Conservation (phyloP, 2,329 filamentous ascomycete species). For the Meredithiella fracta region DNA sequence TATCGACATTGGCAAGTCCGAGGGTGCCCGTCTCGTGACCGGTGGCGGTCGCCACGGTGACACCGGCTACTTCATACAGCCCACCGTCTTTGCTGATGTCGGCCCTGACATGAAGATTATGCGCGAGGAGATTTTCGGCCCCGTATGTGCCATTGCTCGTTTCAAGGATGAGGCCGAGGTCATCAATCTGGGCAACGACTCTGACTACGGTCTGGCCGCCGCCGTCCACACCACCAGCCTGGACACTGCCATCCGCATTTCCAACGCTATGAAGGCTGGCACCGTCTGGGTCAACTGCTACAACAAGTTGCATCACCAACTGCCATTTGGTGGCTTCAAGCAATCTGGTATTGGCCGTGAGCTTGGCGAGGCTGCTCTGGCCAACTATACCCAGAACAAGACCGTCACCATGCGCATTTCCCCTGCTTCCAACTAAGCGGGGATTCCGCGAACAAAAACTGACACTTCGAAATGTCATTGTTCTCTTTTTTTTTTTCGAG, state of each 20-base stretch:
- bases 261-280: constrained; percentile 39
- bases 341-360: constrained; percentile 16
- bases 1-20: constrained; percentile 29
- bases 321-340: constrained; percentile 18
- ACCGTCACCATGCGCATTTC: constrained; percentile 16
- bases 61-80: constrained; percentile 23
- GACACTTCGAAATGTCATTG: neutral
- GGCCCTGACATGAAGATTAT: constrained; percentile 28
- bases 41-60: constrained; percentile 18
- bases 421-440: neutral
- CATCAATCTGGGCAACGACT: constrained; percentile 24
- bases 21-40: constrained; percentile 20
- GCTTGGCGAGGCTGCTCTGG: constrained; percentile 15
- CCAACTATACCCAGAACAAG: constrained; percentile 17
- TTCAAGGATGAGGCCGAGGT: constrained; percentile 23
- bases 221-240: constrained; percentile 41
- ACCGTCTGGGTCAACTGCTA: constrained; percentile 43
- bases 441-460: neutral
- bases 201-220: constrained; percentile 37
- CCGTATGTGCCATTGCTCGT: constrained; percentile 40
- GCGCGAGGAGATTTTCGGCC: constrained; percentile 48
- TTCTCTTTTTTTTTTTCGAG: constrained; percentile 2
- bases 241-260: constrained; percentile 27
- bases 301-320: constrained; percentile 19
- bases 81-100: constrained; percentile 19